Base-by-base conservation (phyloP, 345 rosid genomes). In the Mangifera indica region DNA sequence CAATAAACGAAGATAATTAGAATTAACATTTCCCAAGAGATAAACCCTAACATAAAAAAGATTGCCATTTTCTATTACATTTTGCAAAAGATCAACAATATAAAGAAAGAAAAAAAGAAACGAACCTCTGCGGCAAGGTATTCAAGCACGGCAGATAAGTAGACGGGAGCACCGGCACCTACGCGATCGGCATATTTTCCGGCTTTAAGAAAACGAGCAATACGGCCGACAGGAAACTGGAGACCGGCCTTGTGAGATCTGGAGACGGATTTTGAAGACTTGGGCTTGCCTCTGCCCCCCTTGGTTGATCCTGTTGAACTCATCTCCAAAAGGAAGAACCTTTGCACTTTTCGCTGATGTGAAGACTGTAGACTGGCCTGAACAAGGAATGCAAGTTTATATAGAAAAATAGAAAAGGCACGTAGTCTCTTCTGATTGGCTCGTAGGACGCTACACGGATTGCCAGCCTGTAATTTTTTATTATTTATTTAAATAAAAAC, bases 91-190 rank as follows among this genome's bases (percentile, higher is more conserved):
- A 1, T 34, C 49, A 32, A 59, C 44, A 13, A 49, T 20, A 12
- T 4, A 53, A 10, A 37, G 6, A 1, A 10, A 53, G 46, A 20
- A n/a, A 29, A 3, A 15, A 7, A 13, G 9, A 5, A 0, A 15
- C 63, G 0, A 53, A 88, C 95, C 92, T 90, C 95, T 11, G 95
- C 95, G 25, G 92, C 95, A n/a, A 89, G 95, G 68, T 89, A 89
- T 51, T 87, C 95, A 10, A 89, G 95, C n/a, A 89, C 95, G 2
- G 95, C 92, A 14, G 95, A 88, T 44, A 90, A 89, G 25, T 90
- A 89, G 0, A 89, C 92, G 2, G 91, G 91, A 25, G 95, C 87
- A 3, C 92, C 95, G 24, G 92, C 85, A 11, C 94, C 94, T 10
- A 89, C 94, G 55, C 90, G 89, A 66, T 90, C 88, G 1, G 96